Base-by-base conservation (phyloP, 371 early-diverging fungal species). In the Fennellomyces sp. region DNA sequence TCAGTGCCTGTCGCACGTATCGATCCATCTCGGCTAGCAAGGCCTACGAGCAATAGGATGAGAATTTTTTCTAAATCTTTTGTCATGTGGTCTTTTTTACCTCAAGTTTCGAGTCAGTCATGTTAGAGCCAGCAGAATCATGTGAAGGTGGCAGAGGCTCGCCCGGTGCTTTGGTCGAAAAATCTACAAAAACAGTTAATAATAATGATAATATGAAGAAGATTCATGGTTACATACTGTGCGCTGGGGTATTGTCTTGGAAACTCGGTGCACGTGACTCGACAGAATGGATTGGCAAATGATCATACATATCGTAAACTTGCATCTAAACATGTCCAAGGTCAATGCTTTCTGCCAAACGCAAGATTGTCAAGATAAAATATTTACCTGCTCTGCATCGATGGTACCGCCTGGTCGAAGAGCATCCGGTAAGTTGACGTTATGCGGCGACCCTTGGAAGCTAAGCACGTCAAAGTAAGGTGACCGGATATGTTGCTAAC, bases 381-480 rank as follows among this genome's bases (percentile, higher is more conserved):
- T 15, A 13, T 30, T 52, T 39, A 91, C 66, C 76, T 96, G 95
- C 23, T 85, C 87, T 0, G 87, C 72, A n/a, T 75, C 82, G 19
- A 97, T 79, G 2, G 92, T 94, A 52, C 84, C 84, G 0, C 84
- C 91, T 52, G 93, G 82, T 50, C 91, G 71, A 30, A 95, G 69
- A 0, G 81, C 65, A 13, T 97, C 97, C 0, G 98, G 97, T 29
- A 96, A 78, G 29, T 85, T 90, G 35, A 90, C 73, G 5, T 92
- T 91, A 58, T 92, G 97, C 21, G 90, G 86, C 6, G 89, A 71
- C 17, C 76, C 80, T 25, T 86, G 80, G 60, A 87, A 90, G 0
- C 88, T 88, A 15, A 86, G 74, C 56, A 90, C 78, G 71, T 97
- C 98, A 65, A 89, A 94, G 75, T 81, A 97, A 5, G 92, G 93